Conservation (phyloP, 2,329 filamentous ascomycete species). For the Periconia macrospinosa region DNA sequence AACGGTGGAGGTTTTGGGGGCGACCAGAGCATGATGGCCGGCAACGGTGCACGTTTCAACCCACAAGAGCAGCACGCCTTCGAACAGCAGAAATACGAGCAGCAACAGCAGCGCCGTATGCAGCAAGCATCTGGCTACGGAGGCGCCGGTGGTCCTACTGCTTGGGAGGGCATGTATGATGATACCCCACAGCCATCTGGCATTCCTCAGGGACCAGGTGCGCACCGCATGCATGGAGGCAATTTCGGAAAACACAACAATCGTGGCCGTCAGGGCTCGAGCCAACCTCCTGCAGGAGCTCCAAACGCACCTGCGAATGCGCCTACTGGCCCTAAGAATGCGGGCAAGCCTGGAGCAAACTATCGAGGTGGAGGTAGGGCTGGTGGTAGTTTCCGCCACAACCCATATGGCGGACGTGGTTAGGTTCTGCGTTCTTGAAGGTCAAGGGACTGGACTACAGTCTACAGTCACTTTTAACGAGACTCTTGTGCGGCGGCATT, state of each 20-base stretch:
- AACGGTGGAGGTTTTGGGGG: slow-evolving; percentile 44
- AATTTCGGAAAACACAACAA: slow-evolving; percentile 23
- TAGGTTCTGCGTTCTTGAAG: background rate
- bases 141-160: slow-evolving; percentile 69
- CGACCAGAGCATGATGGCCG: slow-evolving; percentile 15
- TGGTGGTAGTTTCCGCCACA: slow-evolving; percentile 29
- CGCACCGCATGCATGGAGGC: slow-evolving; percentile 30
- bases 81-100: slow-evolving; percentile 78
- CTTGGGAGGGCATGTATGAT: slow-evolving; percentile 98
- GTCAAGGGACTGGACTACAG: background rate
- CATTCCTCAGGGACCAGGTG: slow-evolving; percentile 56
- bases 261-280: slow-evolving; percentile 41
- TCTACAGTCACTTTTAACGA: background rate
- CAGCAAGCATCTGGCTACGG: slow-evolving; percentile 48
- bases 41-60: slow-evolving; percentile 51
- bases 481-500: background rate
- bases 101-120: slow-evolving; percentile 63
- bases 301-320: slow-evolving; percentile 70
- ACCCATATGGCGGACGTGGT: slow-evolving; percentile 29
- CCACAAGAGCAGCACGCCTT: slow-evolving; percentile 74
- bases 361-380: slow-evolving; percentile 79
- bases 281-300: slow-evolving; percentile 44
- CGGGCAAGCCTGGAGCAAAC: slow-evolving; percentile 86
- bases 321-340: slow-evolving; percentile 94
- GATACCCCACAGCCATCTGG: slow-evolving; percentile 80